Evolutionary conservation across 768 basidiomycete species (phyloP), one percentile per base, ranked within the genome.

Genomic region (Phlebiopsis gigantea): DNA sequence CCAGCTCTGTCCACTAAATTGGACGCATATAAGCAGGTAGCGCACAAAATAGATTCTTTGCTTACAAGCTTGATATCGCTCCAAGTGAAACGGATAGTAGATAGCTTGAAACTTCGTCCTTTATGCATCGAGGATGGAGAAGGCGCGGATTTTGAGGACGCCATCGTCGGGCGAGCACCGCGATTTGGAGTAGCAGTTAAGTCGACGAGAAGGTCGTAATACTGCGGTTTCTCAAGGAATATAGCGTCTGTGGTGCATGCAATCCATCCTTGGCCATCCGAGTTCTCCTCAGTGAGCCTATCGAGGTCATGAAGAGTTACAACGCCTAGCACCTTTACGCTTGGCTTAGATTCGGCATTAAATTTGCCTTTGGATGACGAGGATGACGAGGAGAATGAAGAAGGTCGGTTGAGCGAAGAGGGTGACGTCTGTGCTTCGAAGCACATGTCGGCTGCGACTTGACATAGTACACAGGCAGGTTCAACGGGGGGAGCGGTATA

Each of bases 241-340:
- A 93, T 80, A 8, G 90, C 84, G 61, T 93, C 91, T 1, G 91
- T 91, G 9, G 91, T 68, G 80, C 90, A 93, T 29, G 90, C 90
- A 53, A 93, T 82, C 90, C 90, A 93, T 19, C 90, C 90, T 5
- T 79, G 73, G 5, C 88, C 87, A 1, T 71, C 76, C 61, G 73
- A 71, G 25, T 78, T 77, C 67, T 86, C 87, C 17, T 71, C 68
- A 53, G 79, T 71, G 53, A 93, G 66, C 58, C 80, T 76, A 57
- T 84, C 82, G 43, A 90, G 68, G 65, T 93, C 91, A 46, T 76
- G 83, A 0, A 93, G 76, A 0, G 89, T 92, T 28, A 93, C 79
- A 81, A 90, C 85, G 0, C 90, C 91, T 2, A 93, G 77, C 1
- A 90, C 87, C 57, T 75, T 81, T 55, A 87, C 78, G 0, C 82